Conservation (phyloP, 768 basidiomycete genomes). For the Suillus sp. region DNA sequence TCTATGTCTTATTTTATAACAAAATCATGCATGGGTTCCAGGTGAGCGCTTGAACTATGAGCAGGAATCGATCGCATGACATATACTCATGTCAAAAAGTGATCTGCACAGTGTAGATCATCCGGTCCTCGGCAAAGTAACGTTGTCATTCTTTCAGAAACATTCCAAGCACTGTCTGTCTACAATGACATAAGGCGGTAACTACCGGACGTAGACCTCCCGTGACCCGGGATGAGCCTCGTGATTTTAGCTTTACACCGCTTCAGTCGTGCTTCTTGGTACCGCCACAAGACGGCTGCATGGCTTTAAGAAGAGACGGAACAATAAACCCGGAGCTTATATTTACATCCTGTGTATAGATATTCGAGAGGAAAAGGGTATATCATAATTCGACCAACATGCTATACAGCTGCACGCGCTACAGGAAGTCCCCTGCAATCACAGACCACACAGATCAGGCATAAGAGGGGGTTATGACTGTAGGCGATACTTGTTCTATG, state of each 20-base stretch:
- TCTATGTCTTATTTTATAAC: not conserved
- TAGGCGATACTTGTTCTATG: not conserved
- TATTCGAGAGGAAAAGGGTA: not conserved
- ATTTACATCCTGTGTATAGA: not conserved
- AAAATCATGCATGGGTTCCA: not conserved
- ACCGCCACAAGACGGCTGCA: not conserved
- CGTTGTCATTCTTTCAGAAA: not conserved
- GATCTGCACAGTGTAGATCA: not conserved
- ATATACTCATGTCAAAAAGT: not conserved
- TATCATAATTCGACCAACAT: not conserved
- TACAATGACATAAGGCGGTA: not conserved
- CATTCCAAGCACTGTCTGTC: not conserved
- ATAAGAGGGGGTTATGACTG: not conserved
- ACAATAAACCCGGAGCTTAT: not conserved
- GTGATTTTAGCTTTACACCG: slow-evolving; percentile 4
- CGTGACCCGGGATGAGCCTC: not conserved
- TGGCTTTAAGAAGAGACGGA: not conserved
- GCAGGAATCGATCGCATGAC: not conserved
- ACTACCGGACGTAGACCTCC: not conserved
- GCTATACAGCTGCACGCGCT: not conserved
- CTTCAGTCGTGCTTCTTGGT: not conserved
- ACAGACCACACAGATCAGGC: not conserved
- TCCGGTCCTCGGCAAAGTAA: not conserved
- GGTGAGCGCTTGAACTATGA: not conserved
- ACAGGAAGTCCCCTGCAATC: not conserved